Evolutionary conservation across 1,284 basidiomycete genomes (phyloP).

Genomic region (Cutaneotrichosporon cavernicola): DNA sequence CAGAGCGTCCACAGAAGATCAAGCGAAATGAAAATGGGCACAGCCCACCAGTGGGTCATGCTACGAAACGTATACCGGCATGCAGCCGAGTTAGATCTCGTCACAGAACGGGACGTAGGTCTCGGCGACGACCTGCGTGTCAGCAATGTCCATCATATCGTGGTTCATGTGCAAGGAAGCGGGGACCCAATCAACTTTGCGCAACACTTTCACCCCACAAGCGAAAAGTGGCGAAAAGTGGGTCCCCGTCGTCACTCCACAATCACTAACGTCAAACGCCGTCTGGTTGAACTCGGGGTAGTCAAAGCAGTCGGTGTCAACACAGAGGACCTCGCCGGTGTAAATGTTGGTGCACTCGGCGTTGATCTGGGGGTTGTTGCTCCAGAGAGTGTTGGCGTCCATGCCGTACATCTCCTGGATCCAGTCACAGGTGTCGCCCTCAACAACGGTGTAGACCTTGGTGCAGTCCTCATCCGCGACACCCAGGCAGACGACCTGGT

Average conservation of each 20-base stretch:
- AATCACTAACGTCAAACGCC: constrained; percentile 41
- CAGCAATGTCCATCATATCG: not conserved
- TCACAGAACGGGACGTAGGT: constrained; percentile 45
- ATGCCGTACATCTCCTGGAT: constrained; percentile 46
- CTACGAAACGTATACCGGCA: not conserved
- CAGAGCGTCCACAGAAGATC: constrained; percentile 5
- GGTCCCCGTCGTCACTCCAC: not conserved
- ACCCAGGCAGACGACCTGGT: constrained; percentile 51
- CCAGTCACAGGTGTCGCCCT: constrained; percentile 51
- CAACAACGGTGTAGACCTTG: constrained; percentile 50
- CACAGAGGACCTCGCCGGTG: constrained; percentile 54
- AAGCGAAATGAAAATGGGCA: constrained; percentile 1
- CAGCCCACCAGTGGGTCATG: not conserved
- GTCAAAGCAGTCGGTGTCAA: constrained; percentile 43
- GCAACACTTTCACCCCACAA: not conserved
- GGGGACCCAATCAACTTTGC: too few species aligned
- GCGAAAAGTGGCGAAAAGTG: not conserved
- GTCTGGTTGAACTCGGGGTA: constrained; percentile 48
- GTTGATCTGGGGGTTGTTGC: constrained; percentile 55
- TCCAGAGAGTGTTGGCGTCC: constrained; percentile 43
- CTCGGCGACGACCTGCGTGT: constrained; percentile 41
- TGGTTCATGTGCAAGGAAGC: not conserved
- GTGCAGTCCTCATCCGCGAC: constrained; percentile 48
- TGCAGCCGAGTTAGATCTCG: constrained; percentile 10
- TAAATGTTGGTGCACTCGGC: constrained; percentile 53